Evolutionary conservation across 2,329 filamentous ascomycete species (phyloP), one percentile per base, ranked within the genome.

Genomic region (Huntiella bhutanensis): DNA sequence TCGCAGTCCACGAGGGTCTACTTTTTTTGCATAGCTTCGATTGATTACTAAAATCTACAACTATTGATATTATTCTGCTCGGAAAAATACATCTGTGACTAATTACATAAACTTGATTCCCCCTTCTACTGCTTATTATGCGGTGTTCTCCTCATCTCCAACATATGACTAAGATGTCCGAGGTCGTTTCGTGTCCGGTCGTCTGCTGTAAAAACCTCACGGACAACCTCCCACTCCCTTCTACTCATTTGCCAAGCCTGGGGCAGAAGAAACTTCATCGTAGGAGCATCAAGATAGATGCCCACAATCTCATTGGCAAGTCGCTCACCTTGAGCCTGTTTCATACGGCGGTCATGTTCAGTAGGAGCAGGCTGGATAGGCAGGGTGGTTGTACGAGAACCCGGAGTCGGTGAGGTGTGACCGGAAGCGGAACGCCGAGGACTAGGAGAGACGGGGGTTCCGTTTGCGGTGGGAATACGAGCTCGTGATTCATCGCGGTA

Each of bases 201-300:
- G 46, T 85, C 77, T 8, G 69, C 66, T 43, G 77, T 70, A 17
- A 85, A 68, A 11, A 88, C 77, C 35, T 71, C 68, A 44, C 72
- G 69, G 51, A 95, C 73, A 22, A 91, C 74, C 47, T 73, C 68
- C 71, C 91, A 80, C 56, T 92, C 82, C 12, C 71, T 64, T n/a
- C 73, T 67, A 40, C 77, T 69, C 67, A 82, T 83, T 43, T 72
- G 70, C 15, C 70, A 74, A 1, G 78, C 79, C 52, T 82, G 77
- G 4, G 76, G 73, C 39, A 85, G 64, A 4, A 87, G 63, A 54
- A 85, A 80, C 17, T 73, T 68, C 6, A 83, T 75, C 0, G 79
- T 81, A 0, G 79, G 74, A 12, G 74, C 72, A 16, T 65, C 66
- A 10, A 78, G 71, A 39, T 80, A 65, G 0, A 67, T 60, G 0